phyloP scores from a whole-genome alignment of 2,329 filamentous ascomycete species.

The Magnaporthiopsis incrustans region DNA sequence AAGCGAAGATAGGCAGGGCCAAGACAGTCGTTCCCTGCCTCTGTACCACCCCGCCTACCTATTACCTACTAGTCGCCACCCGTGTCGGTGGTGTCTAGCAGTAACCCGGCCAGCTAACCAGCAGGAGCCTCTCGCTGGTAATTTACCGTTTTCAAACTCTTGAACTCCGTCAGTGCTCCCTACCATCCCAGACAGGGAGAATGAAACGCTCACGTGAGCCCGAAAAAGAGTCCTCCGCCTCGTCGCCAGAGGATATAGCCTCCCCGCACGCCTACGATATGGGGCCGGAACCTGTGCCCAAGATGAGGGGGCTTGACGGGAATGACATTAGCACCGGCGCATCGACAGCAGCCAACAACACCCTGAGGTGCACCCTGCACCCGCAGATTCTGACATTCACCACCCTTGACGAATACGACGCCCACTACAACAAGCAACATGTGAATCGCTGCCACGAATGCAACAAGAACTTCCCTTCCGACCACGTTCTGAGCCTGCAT shows the following conservation, averaged over 20 bases:
- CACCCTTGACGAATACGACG: constrained; percentile 73
- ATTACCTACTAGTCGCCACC: background rate
- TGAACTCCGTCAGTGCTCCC: background rate
- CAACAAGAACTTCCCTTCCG: constrained; percentile 77
- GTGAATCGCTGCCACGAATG: constrained; percentile 81
- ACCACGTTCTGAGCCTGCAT: constrained; percentile 72
- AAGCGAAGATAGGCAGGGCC: background rate
- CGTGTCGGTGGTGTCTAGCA: too few relatives aligned
- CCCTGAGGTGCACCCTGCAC: constrained; percentile 78
- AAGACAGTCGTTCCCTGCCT: background rate
- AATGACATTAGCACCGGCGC: constrained; percentile 21
- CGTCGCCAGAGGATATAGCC: background rate
- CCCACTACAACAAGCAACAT: constrained; percentile 76
- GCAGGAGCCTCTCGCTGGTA: background rate
- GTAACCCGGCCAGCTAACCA: background rate
- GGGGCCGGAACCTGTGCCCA: constrained; percentile 26
- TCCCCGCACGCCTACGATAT: constrained; percentile 1
- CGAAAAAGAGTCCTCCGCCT: constrained; percentile 28
- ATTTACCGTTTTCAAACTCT: background rate
- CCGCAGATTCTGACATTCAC: constrained; percentile 60
- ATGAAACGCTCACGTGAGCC: constrained; percentile 59
- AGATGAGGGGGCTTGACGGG: constrained; percentile 48
- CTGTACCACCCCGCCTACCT: too few relatives aligned
- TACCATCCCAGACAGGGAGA: background rate
- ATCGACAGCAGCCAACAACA: constrained; percentile 26